Percentiles rank a stretch among this genome's conserved stretches.
Conservation (phyloP, 139 green algal genomes). For the Deuterostichococcus epilithicus region DNA sequence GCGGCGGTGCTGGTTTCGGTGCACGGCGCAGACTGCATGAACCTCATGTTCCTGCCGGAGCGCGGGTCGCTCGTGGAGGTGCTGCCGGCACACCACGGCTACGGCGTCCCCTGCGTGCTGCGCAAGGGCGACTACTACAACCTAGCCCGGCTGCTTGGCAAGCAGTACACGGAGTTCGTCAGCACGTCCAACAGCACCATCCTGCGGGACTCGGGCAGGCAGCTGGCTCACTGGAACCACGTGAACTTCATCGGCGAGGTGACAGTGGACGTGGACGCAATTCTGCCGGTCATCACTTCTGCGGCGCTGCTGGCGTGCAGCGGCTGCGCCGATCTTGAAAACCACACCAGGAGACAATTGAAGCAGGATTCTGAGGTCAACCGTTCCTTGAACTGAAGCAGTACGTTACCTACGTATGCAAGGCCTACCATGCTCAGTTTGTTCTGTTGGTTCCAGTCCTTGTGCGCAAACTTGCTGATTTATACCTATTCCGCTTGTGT, state of each 20-base stretch:
- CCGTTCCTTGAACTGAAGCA: too few species aligned
- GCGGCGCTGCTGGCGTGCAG: too few species aligned
- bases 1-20: neutral
- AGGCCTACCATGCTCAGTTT: too few species aligned
- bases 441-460: too few species aligned
- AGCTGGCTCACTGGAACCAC: neutral
- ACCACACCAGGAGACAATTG: too few species aligned
- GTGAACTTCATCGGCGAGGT: neutral
- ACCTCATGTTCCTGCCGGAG: neutral
- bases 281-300: neutral
- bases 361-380: too few species aligned
- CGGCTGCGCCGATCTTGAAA: too few species aligned
- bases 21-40: neutral
- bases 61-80: neutral
- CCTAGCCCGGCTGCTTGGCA: neutral
- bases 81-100: neutral
- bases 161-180: neutral
- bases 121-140: neutral
- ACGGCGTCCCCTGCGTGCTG: neutral
- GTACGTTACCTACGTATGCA: too few species aligned
- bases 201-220: neutral
- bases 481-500: too few species aligned
- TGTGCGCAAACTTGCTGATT: too few species aligned
- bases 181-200: neutral
- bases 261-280: neutral